Percentiles rank a stretch among this genome's conserved stretches.
These are phyloP conservation scores for Nakazawaea molendinolei DNA, from an alignment of 805 yeast genomes.

Conservation along the genomic window DNA sequence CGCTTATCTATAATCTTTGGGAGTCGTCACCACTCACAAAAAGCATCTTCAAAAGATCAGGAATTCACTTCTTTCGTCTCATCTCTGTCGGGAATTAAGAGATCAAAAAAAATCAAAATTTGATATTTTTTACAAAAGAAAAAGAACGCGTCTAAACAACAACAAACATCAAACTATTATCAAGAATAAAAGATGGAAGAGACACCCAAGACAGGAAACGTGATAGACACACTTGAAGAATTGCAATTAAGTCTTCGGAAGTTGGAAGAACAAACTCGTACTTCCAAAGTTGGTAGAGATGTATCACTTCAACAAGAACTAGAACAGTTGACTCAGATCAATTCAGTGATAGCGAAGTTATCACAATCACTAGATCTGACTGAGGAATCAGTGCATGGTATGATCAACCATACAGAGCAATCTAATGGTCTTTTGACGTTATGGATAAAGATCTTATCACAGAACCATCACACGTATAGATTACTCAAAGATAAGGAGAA, in stretches of 20 bases:
- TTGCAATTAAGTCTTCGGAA: slow-evolving; percentile 5
- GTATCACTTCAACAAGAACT: slow-evolving; percentile 20
- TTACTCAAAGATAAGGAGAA: slow-evolving; percentile 34
- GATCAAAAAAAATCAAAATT: no score
- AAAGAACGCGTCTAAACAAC: not conserved
- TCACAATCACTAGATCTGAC: slow-evolving; percentile 25
- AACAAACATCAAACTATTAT: no score
- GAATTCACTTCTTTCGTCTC: no score
- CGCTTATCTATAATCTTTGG: no score
- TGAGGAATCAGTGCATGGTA: slow-evolving; percentile 25
- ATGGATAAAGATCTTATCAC: slow-evolving; percentile 58
- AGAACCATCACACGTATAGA: slow-evolving; percentile 47
- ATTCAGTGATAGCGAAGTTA: slow-evolving; percentile 25
- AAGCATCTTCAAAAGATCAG: no score
- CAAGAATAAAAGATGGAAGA: not conserved
- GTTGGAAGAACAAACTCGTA: slow-evolving; percentile 1
- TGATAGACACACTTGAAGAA: slow-evolving; percentile 4
- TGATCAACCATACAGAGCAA: slow-evolving; percentile 36
- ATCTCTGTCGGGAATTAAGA: no score
- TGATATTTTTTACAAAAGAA: no score
- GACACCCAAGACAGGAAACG: slow-evolving; percentile 6
- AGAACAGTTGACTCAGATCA: slow-evolving; percentile 26
- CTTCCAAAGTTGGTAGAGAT: slow-evolving; percentile 3
- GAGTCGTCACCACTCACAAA: no score
- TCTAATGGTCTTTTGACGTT: slow-evolving; percentile 46